Conservation (phyloP, 1,139 yeast species). For the Scheffersomyces parashehatae region DNA sequence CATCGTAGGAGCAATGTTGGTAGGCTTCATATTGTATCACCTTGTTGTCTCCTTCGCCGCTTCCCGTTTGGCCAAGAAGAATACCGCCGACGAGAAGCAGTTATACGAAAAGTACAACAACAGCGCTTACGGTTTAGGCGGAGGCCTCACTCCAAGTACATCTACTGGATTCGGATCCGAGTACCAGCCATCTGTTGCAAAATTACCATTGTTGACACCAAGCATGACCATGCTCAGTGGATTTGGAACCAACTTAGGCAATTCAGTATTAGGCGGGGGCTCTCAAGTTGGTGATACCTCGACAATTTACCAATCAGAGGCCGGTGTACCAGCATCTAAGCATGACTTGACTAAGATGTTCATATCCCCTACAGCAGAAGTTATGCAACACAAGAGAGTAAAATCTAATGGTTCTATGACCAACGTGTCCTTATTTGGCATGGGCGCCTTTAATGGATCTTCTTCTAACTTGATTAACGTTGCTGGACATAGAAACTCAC, state of each 20-base stretch:
- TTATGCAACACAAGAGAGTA: conserved; percentile 49
- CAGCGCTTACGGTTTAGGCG: conserved; percentile 35
- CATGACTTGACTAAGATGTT: conserved; percentile 56
- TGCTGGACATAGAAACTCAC: conserved; percentile 4
- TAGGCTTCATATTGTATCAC: conserved; percentile 45
- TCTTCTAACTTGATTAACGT: conserved; percentile 28
- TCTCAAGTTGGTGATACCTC: conserved; percentile 40
- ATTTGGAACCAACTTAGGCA: conserved; percentile 8
- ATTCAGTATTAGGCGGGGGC: conserved; percentile 13
- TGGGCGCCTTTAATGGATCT: conserved; percentile 15
- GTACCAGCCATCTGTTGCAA: conserved; percentile 29
- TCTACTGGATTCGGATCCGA: conserved; percentile 20
- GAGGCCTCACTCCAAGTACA: conserved; percentile 17
- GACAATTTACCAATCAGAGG: conserved; percentile 38
- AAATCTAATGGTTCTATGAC: conserved; percentile 28
- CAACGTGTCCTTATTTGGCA: conserved; percentile 26
- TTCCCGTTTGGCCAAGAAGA: conserved; percentile 38
- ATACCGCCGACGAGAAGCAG: conserved; percentile 31
- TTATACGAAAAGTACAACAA: conserved; percentile 40
- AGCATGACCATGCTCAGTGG: conserved; percentile 21
- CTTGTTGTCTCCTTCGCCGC: conserved; percentile 39
- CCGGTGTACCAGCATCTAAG: conserved; percentile 34
- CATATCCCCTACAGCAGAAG: conserved; percentile 80
- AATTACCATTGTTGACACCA: conserved; percentile 38
- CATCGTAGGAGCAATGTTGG: conserved; percentile 56